Percentiles rank a stretch among this genome's conserved stretches.
phyloP scores from a whole-genome alignment of 73 alveolate genomes.

The Diophrys appendiculata region DNA sequence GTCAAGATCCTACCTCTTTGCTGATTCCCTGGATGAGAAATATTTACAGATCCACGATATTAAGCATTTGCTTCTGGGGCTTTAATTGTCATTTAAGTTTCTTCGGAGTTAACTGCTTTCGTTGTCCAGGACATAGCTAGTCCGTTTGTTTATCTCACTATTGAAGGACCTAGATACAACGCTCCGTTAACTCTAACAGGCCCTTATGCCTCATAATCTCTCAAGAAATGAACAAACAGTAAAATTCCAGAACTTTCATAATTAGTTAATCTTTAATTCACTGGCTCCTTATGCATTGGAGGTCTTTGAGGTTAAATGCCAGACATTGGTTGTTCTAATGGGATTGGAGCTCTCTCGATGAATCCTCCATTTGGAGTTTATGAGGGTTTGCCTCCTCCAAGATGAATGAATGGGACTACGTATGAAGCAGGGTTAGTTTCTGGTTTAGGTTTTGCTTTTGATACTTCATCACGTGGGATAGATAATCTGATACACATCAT shows the following conservation, averaged over 20 bases:
- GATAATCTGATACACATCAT: conserved; percentile 48
- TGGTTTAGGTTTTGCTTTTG: conserved; percentile 41
- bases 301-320: conserved; percentile 15
- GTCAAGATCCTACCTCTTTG: conserved; percentile 27
- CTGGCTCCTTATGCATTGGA: conserved; percentile 39
- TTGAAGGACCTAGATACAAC: conserved; percentile 63
- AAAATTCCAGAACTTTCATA: conserved; percentile 60
- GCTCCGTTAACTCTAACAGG: conserved; percentile 64
- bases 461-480: conserved; percentile 40
- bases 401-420: conserved; percentile 19
- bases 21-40: not conserved
- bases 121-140: conserved; percentile 48
- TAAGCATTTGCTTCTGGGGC: conserved; percentile 23
- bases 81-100: conserved; percentile 28
- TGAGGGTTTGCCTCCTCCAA: conserved; percentile 11
- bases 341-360: too few relatives aligned
- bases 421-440: conserved; percentile 28
- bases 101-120: conserved; percentile 41
- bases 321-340: too few relatives aligned
- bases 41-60: not conserved
- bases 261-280: conserved; percentile 45
- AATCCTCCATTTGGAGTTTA: too few relatives aligned
- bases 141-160: conserved; percentile 55
- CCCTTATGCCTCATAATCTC: conserved; percentile 39
- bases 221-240: conserved; percentile 52